Evolutionary conservation across 192 early-diverging fungal species (phyloP).

Genomic region (Backusella westeae): DNA sequence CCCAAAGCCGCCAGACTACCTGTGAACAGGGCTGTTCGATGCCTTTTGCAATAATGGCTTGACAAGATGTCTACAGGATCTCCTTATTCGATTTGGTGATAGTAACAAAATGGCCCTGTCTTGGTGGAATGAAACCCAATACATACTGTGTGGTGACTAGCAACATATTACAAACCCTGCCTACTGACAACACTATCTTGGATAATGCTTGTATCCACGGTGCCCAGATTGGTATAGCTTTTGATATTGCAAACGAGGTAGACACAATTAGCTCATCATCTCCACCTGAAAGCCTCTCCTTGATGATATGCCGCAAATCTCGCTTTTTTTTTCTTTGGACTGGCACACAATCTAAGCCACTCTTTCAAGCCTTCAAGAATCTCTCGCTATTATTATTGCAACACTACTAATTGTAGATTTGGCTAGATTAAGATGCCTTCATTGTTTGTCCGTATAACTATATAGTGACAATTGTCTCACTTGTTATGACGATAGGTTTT

Average conservation of each 20-base stretch:
- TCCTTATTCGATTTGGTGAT: constrained; percentile 26
- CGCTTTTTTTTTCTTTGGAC: constrained; percentile 45
- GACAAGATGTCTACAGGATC: constrained; percentile 30
- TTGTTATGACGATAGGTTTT: too few relatives aligned
- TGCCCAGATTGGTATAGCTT: constrained; percentile 43
- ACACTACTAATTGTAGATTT: background rate
- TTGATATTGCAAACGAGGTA: constrained; percentile 11
- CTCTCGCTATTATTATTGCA: constrained; percentile 8
- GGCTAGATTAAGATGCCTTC: too few relatives aligned
- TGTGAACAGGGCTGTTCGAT: constrained; percentile 35
- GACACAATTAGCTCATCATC: background rate
- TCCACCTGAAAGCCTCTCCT: constrained; percentile 32
- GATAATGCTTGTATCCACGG: constrained; percentile 39
- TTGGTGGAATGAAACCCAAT: constrained; percentile 29
- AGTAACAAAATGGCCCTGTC: constrained; percentile 13
- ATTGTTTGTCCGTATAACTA: too few relatives aligned
- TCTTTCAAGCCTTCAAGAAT: constrained; percentile 14
- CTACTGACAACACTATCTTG: constrained; percentile 30
- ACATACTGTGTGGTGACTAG: constrained; percentile 50
- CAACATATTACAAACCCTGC: constrained; percentile 36
- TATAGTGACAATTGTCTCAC: too few relatives aligned
- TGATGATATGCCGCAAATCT: constrained; percentile 50
- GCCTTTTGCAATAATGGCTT: constrained; percentile 42
- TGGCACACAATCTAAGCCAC: constrained; percentile 24
- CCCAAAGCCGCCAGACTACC: constrained; percentile 29